Evolutionary conservation across 768 basidiomycete genomes (phyloP), one percentile per base, ranked within the genome.

Genomic region (Collybia sp.): DNA sequence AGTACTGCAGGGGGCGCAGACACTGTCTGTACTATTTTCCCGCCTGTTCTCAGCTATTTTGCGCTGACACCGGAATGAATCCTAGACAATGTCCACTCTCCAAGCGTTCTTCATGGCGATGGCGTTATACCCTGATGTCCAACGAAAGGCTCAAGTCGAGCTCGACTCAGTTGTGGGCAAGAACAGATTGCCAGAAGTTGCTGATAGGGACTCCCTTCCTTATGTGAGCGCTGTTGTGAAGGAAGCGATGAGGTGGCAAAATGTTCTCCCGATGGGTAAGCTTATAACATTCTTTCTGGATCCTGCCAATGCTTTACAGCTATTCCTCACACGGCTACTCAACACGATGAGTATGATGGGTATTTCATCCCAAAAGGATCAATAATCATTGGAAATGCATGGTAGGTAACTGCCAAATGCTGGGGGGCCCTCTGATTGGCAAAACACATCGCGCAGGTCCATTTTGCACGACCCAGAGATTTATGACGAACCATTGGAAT

Each of bases 61-160:
- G 8, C 25, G 25, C 8, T 33, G 4, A 40, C 40, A 18, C 36
- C 43, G 30, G n/a, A n/a, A n/a, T n/a, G n/a, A n/a, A n/a, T 35
- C 11, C 9, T 13, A 70, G 68, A 69, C 65, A 2, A 61, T 69
- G 31, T 67, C 70, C 35, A 48, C 65, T 2, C 58, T 64, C 37
- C 58, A 62, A 40, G 58, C 59, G 1, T 57, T 73, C 18, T 65
- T 68, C 47, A 47, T 72, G 42, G 69, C 68, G 6, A 57, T 71
- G 64, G 58, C 61, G 5, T 49, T 68, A 20, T 65, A 62, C 49
- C 71, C 70, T 0, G 68, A 67, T 5, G 59, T 38, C n/a, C 70
- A 64, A 50, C 58, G 58, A 40, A 63, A 58, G 52, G 71, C 68
- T 4, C 70, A 70, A 31, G 59, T 54, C 30, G 71, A 72, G 53